Base-by-base conservation (phyloP, 1,139 yeast species). In the Blastobotrys raffinosifermentans region DNA sequence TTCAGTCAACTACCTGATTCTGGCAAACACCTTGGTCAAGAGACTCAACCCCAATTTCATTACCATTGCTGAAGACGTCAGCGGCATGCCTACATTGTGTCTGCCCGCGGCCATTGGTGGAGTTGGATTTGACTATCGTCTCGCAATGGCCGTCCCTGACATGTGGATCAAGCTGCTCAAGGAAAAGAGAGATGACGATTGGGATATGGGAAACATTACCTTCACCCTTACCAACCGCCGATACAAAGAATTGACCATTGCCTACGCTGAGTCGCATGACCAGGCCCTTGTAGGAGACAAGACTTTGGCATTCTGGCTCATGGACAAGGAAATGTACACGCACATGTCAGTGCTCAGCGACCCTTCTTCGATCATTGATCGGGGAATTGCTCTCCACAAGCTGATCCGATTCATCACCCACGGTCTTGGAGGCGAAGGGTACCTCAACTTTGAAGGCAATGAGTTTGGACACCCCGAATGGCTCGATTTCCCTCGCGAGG, bases 391-490 rank as follows among this genome's bases (percentile, higher is more conserved):
- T 8, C 68, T 91, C 45, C 98, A 91, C 65, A 91, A 91, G 61
- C 63, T 91, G 75, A 89, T 91, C 46, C 72, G 98, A 47, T 70
- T 91, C 43, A 55, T 89, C 21, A 89, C 97, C 0, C 91, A 85
- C 55, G 67, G 91, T 0, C 69, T 91, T 18, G 97, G 97, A 34
- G 98, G 98, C 41, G 97, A 91, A 61, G 96, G 95, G 0, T 91
- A 89, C 58, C 73, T 91, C 54, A 89, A 87, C 57, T 91, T 91
- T 56, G 97, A 89, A 67, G 98, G 98, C 40, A 91, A 91, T 56
- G 98, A 91, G 63, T 91, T 91, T 66, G 98, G 98, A 11, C 98
- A 91, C 55, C 98, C 98, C 2, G 98, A 91, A 60, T 91, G 98
- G 98, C 72, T 91, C 34, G 98, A 91, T 61, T 91, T 91, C 70